Base-by-base conservation (phyloP, 345 rosid genomes). In the Gossypium turneri region DNA sequence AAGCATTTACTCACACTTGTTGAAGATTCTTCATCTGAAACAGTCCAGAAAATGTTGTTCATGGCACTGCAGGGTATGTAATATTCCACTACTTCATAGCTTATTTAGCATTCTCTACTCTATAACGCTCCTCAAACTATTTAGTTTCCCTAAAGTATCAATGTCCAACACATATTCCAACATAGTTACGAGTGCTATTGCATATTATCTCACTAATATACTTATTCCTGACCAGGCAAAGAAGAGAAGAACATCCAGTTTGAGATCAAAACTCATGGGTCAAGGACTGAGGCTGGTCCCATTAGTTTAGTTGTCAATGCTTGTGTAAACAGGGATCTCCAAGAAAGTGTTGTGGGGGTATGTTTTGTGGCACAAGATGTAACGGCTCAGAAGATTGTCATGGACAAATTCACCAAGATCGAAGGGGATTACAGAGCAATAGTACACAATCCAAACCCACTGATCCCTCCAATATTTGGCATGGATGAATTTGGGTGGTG, bases 321-420 rank as follows among this genome's bases (percentile, higher is more conserved):
- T 68, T 94, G 98, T 55, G 94, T 91, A 13, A 94, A 97, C 84
- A 83, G 91, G 83, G 97, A 94, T 79, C 87, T 92, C 64, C 87
- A 86, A 51, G 95, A 88, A 58, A 88, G 76, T 77, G 97, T 92
- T 48, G 97, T 90, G 56, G 98, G 98, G 17, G 91, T 94, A 70
- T 94, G 98, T 79, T 92, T 94, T 34, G 97, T 94, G 68, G 98
- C 97, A 19, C 98, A 94, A 81, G 98, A 94, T 86, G 83, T 94
- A 74, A 94, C 98, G n/a, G 91, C 81, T 69, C 94, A 92, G 87
- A 94, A 92, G 82, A 86, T 77, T 44, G 97, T 90, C 70, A 88
- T 94, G 97, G 98, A 94, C 86, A 94, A 92, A 79, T 94, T 94
- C 84, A 94, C 95, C 56, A 82, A 92, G 56, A 94, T 94, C n/a